Percentiles rank a stretch among this genome's conserved stretches.
These are phyloP conservation scores for Aspergillus pseudoglaucus DNA, from an alignment of 2,329 filamentous ascomycete genomes.

Conservation along the genomic window DNA sequence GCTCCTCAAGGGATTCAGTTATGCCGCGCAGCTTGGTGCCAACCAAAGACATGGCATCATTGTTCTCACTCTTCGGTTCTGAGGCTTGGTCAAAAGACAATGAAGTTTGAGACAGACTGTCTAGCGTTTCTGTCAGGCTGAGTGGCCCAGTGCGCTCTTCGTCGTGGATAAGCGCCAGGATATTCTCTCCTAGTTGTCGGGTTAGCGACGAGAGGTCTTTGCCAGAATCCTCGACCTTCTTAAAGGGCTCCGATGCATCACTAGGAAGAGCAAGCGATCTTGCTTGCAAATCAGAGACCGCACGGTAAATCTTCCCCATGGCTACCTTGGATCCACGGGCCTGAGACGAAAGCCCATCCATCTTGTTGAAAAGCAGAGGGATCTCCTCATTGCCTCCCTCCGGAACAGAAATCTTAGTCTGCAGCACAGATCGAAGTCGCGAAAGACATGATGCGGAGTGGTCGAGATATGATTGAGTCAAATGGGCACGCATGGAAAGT, in stretches of 20 bases:
- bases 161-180: conserved; percentile 62
- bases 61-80: conserved; percentile 20
- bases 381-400: conserved; percentile 64
- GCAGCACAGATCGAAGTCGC: conserved; percentile 59
- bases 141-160: conserved; percentile 64
- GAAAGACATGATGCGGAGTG: conserved; percentile 64
- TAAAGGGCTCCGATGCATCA: conserved; percentile 63
- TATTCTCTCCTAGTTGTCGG: conserved; percentile 58
- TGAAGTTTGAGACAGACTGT: conserved; percentile 44
- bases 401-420: conserved; percentile 53
- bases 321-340: conserved; percentile 79
- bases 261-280: conserved; percentile 67
- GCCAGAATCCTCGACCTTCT: conserved; percentile 59
- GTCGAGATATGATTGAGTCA: conserved; percentile 78
- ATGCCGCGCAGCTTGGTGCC: conserved; percentile 60
- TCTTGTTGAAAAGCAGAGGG: conserved; percentile 61
- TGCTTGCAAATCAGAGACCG: conserved; percentile 69
- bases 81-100: conserved; percentile 19
- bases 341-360: conserved; percentile 66
- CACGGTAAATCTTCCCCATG: conserved; percentile 68
- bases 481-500: conserved; percentile 65
- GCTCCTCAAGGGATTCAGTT: conserved; percentile 59
- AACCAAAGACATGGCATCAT: conserved; percentile 64
- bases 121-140: conserved; percentile 60
- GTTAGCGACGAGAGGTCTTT: conserved; percentile 61